Conservation (phyloP, 371 early-diverging fungal genomes). For the Phascolomyces articulosus region DNA sequence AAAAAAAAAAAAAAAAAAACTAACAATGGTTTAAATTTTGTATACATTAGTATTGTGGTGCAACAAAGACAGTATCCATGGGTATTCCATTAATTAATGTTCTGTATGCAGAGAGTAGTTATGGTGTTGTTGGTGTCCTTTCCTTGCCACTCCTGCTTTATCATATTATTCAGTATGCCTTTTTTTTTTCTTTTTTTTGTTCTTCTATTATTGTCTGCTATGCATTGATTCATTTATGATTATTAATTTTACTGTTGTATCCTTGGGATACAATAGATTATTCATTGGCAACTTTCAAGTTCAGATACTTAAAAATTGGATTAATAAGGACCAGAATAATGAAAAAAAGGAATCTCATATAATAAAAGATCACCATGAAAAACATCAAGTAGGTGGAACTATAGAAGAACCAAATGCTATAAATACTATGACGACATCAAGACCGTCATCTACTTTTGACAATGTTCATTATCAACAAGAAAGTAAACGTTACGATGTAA, state of each 20-base stretch:
- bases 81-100: conserved; percentile 80
- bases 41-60: conserved; percentile 64
- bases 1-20: neutral
- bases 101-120: conserved; percentile 50
- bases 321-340: conserved; percentile 3
- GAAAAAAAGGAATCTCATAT: conserved; percentile 28
- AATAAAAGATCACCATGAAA: neutral
- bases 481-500: too few species aligned
- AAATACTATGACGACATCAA: neutral
- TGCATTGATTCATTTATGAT: neutral
- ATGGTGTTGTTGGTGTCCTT: conserved; percentile 61
- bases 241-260: neutral
- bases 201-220: too few species aligned
- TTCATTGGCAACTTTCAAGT: conserved; percentile 71
- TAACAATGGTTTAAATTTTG: neutral
- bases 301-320: conserved; percentile 59
- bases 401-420: conserved; percentile 2
- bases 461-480: too few species aligned
- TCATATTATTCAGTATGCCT: conserved; percentile 68
- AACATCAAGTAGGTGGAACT: neutral
- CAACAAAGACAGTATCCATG: conserved; percentile 77
- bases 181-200: neutral
- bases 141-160: conserved; percentile 73
- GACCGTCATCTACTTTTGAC: neutral
- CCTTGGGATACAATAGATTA: conserved; percentile 24